Conservation (phyloP, 768 basidiomycete species). For the Trametes coccinea region DNA sequence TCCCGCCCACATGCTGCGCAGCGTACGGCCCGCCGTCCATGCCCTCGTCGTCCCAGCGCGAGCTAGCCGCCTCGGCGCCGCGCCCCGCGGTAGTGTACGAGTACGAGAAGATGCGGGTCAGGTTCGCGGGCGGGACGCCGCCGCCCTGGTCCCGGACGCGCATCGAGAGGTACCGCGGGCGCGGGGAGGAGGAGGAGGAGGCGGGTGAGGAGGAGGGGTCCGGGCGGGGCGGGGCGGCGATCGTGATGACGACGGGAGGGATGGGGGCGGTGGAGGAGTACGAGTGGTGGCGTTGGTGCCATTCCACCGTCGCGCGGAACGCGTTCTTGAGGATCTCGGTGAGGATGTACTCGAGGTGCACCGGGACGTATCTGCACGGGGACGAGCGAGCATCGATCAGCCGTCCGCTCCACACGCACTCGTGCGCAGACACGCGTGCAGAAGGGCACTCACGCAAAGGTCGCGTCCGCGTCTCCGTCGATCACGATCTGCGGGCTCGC, state of each 20-base stretch:
- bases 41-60: conserved; percentile 38
- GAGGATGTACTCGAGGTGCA: conserved; percentile 88
- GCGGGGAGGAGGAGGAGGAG: conserved; percentile 49
- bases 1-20: conserved; percentile 74
- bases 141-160: conserved; percentile 87
- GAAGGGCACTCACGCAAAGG: conserved; percentile 66
- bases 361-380: conserved; percentile 71
- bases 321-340: conserved; percentile 92
- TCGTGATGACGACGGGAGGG: conserved; percentile 70
- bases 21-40: conserved; percentile 71
- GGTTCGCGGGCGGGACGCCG: conserved; percentile 72
- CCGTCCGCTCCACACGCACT: no score
- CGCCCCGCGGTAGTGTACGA: conserved; percentile 85
- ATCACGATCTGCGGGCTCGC: conserved; percentile 64
- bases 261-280: conserved; percentile 35
- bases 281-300: conserved; percentile 46
- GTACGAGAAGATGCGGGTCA: conserved; percentile 85
- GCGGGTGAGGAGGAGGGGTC: conserved; percentile 39
- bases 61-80: conserved; percentile 31
- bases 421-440: no score
- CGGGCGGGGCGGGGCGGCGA: conserved; percentile 53
- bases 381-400: no score
- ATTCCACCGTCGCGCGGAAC: conserved; percentile 86
- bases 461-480: conserved; percentile 68
- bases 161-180: conserved; percentile 65